phyloP scores from a whole-genome alignment of 2,329 filamentous ascomycete genomes.

The Xylaria digitata region DNA sequence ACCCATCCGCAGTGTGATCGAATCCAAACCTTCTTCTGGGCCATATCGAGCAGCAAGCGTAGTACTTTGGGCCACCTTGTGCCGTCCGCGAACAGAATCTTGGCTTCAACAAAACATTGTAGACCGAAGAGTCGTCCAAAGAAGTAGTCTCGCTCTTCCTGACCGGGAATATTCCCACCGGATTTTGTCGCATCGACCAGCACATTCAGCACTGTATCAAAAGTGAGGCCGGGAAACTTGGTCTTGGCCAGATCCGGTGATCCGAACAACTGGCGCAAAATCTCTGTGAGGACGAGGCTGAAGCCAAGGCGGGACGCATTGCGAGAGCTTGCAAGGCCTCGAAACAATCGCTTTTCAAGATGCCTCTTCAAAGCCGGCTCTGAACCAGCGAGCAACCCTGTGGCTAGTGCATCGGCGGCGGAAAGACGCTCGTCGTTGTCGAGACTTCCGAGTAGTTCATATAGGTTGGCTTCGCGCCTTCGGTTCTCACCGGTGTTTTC shows the following conservation, averaged over 20 bases:
- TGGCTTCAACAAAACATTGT: conserved; percentile 85
- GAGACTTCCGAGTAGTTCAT: conserved; percentile 71
- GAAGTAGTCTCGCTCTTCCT: conserved; percentile 87
- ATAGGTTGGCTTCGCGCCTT: conserved; percentile 68
- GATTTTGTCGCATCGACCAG: conserved; percentile 67
- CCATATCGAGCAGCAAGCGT: conserved; percentile 77
- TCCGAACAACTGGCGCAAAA: conserved; percentile 77
- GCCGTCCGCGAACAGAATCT: conserved; percentile 71
- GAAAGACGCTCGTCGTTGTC: conserved; percentile 66
- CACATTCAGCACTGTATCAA: conserved; percentile 65
- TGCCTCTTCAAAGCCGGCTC: conserved; percentile 68
- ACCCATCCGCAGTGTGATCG: conserved; percentile 88
- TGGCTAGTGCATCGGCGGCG: conserved; percentile 69
- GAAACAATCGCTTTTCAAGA: conserved; percentile 77
- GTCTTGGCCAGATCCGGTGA: conserved; percentile 56
- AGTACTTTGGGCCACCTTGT: conserved; percentile 76
- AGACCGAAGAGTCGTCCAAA: conserved; percentile 90
- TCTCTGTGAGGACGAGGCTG: conserved; percentile 86
- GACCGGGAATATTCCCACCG: conserved; percentile 64
- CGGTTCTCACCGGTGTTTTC: conserved; percentile 64
- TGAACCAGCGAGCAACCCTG: conserved; percentile 63
- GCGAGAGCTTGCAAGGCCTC: conserved; percentile 87
- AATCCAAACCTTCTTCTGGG: conserved; percentile 87
- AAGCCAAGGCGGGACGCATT: conserved; percentile 91
- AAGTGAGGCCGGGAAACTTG: conserved; percentile 65